These are phyloP conservation scores for Huiozyma naganishii DNA, from an alignment of 805 yeast species.

Conservation along the genomic window DNA sequence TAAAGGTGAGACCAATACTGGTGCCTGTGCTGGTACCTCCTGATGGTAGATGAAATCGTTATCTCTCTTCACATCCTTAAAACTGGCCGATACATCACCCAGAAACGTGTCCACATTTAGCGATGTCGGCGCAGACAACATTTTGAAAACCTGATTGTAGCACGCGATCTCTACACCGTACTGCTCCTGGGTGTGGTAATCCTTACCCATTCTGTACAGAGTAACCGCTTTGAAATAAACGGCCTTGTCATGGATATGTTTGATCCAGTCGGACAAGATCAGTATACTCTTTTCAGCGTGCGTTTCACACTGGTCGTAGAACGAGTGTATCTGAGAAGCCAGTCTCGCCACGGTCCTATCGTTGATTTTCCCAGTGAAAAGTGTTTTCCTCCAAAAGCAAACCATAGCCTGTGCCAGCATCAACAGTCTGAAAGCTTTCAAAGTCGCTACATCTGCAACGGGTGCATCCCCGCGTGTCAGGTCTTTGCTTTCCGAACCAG, in stretches of 20 bases:
- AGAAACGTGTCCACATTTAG: conserved; percentile 30
- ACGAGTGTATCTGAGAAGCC: conserved; percentile 50
- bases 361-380: conserved; percentile 25
- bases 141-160: neutral
- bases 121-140: conserved; percentile 11
- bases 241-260: conserved; percentile 47
- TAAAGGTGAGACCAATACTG: conserved; percentile 36
- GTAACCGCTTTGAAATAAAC: conserved; percentile 66
- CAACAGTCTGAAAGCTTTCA: conserved; percentile 39
- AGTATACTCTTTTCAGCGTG: conserved; percentile 39
- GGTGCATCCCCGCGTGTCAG: conserved; percentile 4
- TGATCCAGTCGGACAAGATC: conserved; percentile 52
- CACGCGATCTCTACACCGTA: conserved; percentile 58
- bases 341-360: conserved; percentile 54
- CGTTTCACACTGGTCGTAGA: conserved; percentile 38
- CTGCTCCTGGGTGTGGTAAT: conserved; percentile 24
- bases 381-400: conserved; percentile 68
- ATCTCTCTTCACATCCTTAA: conserved; percentile 57
- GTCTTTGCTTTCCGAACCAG: conserved; percentile 2
- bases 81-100: conserved; percentile 33
- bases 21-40: conserved; percentile 43
- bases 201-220: conserved; percentile 47
- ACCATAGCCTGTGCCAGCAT: conserved; percentile 85
- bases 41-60: conserved; percentile 72
- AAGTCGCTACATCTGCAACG: conserved; percentile 36